Percentiles rank a stretch among this genome's conserved stretches.
Conservation (phyloP, 805 yeast species). For the Zygosaccharomyces bailii region DNA sequence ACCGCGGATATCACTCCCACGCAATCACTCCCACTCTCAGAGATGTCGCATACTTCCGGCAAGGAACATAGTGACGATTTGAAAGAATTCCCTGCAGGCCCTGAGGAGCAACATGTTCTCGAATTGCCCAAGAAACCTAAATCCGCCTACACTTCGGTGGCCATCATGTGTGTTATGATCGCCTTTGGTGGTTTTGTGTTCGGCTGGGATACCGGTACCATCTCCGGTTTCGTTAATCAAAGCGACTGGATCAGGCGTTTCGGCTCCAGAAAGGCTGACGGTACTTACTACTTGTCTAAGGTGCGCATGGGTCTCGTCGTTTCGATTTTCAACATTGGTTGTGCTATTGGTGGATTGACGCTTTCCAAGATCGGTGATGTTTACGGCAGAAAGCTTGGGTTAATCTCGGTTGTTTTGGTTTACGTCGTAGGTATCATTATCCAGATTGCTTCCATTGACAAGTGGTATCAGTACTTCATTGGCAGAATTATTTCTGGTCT, state of each 20-base stretch:
- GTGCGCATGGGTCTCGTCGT: constrained; percentile 56
- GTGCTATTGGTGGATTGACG: constrained; percentile 65
- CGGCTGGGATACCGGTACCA: constrained; percentile 82
- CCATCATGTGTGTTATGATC: constrained; percentile 33
- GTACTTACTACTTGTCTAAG: constrained; percentile 47
- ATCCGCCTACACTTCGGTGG: constrained; percentile 36
- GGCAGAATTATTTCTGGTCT: constrained; percentile 69
- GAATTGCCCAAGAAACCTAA: constrained; percentile 36
- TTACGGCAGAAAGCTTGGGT: constrained; percentile 62
- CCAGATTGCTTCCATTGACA: constrained; percentile 51
- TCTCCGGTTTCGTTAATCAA: constrained; percentile 63
- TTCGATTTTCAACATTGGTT: constrained; percentile 66
- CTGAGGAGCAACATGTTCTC: constrained; percentile 14
- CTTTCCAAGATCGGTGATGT: constrained; percentile 58
- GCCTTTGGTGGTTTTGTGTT: constrained; percentile 46
- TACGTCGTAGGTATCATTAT: constrained; percentile 66
- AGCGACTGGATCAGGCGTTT: constrained; percentile 55
- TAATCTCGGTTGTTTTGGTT: constrained; percentile 57
- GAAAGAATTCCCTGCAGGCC: constrained; percentile 17
- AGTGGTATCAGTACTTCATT: constrained; percentile 69
- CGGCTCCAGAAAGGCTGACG: constrained; percentile 45
- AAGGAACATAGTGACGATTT: constrained; percentile 30
- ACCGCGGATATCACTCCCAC: constrained; percentile 16
- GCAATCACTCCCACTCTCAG: constrained; percentile 20
- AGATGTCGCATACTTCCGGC: constrained; percentile 29